Percentiles rank a stretch among this genome's conserved stretches.
Conservation (phyloP, 2,329 filamentous ascomycete species). For the Trichoderma pleuroti region DNA sequence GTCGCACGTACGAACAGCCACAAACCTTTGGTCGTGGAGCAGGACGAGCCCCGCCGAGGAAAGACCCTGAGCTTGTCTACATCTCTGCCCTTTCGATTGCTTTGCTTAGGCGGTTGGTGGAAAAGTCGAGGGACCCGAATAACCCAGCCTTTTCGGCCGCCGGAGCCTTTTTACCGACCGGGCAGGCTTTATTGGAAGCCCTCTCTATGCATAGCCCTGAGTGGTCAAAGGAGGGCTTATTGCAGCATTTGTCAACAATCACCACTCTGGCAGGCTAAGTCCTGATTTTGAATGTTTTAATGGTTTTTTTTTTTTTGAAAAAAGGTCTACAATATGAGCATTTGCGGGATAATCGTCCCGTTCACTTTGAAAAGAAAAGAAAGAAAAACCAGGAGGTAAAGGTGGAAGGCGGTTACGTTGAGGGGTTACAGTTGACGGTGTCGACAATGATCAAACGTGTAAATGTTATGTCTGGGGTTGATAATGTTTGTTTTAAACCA, state of each 20-base stretch:
- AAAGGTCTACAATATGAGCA: not conserved
- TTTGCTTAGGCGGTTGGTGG: conserved; percentile 63
- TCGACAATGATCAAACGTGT: conserved; percentile 20
- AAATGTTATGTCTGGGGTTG: conserved; percentile 19
- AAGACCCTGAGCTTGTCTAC: conserved; percentile 53
- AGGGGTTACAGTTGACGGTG: conserved; percentile 4
- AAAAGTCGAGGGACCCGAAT: conserved; percentile 62
- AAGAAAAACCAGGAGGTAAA: not conserved
- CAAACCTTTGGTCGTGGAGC: conserved; percentile 32
- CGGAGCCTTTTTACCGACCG: conserved; percentile 60
- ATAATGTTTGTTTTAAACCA: conserved; percentile 18
- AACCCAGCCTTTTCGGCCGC: conserved; percentile 51
- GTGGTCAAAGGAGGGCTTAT: conserved; percentile 61
- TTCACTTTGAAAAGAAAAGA: not conserved
- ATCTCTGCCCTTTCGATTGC: conserved; percentile 67
- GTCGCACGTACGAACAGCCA: conserved; percentile 56
- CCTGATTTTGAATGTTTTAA: not conserved
- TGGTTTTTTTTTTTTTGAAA: not conserved
- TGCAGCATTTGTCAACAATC: conserved; percentile 65
- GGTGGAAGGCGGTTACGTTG: not conserved
- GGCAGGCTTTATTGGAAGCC: conserved; percentile 64
- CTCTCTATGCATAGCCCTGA: conserved; percentile 61
- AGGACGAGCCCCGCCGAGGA: conserved; percentile 34
- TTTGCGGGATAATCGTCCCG: not conserved
- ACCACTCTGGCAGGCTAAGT: conserved; percentile 29